Evolutionary conservation across 345 rosid genomes (phyloP).

Genomic region (Eucalyptus cloeziana): DNA sequence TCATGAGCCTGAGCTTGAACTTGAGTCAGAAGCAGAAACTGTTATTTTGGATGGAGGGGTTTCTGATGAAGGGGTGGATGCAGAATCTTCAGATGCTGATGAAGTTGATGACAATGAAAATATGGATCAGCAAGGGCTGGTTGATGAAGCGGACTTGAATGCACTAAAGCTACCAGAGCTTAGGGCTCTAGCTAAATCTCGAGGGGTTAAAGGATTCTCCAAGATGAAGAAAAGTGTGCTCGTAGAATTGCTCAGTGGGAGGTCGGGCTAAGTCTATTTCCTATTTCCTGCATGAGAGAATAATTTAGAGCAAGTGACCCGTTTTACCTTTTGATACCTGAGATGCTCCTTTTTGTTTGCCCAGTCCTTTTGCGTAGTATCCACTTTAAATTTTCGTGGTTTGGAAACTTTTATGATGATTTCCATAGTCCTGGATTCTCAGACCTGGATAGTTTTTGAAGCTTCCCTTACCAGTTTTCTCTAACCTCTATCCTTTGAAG

Average conservation of each 20-base stretch:
- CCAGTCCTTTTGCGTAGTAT: not conserved
- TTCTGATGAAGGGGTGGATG: conserved; percentile 1
- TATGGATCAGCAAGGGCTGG: conserved; percentile 9
- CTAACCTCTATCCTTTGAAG: not conserved
- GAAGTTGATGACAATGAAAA: conserved; percentile 12
- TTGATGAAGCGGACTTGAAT: conserved; percentile 27
- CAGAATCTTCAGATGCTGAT: conserved; percentile 3
- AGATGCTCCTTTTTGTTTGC: not conserved
- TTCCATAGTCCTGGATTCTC: not conserved
- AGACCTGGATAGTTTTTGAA: not conserved
- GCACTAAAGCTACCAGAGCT: conserved; percentile 56
- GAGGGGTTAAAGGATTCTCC: conserved; percentile 71
- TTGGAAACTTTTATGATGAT: not conserved
- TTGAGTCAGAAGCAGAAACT: conserved; percentile 11
- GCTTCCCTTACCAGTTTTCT: not conserved
- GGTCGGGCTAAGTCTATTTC: conserved; percentile 1
- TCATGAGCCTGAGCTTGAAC: conserved; percentile 9
- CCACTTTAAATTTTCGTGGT: not conserved
- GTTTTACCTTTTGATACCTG: not conserved
- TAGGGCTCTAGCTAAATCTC: conserved; percentile 65
- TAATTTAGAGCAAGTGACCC: not conserved
- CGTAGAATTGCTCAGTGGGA: conserved; percentile 36
- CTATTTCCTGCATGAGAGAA: not conserved
- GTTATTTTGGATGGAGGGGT: conserved; percentile 6
- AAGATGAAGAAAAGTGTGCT: conserved; percentile 77